Conservation (phyloP, 371 early-diverging fungal species). For the Nosema bombycis region DNA sequence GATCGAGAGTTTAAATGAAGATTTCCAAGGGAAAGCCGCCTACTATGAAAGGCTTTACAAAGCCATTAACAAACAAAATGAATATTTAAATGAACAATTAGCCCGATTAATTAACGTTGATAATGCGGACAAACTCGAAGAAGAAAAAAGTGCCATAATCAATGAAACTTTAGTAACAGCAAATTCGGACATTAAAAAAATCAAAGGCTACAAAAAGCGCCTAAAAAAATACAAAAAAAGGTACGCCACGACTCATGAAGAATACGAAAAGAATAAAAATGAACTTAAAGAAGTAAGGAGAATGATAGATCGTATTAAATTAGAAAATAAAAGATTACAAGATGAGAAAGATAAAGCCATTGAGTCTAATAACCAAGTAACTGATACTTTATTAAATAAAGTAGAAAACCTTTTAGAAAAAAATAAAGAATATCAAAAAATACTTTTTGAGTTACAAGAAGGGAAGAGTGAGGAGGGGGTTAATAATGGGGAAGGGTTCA, state of each 20-base stretch:
- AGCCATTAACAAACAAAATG: conserved; percentile 53
- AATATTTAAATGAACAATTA: conserved; percentile 57
- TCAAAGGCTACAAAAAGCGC: conserved; percentile 12
- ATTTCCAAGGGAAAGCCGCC: conserved; percentile 30
- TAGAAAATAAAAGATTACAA: conserved; percentile 45
- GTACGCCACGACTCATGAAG: conserved; percentile 36
- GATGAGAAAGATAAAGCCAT: conserved; percentile 30
- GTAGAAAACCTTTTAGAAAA: conserved; percentile 32
- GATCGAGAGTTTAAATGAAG: conserved; percentile 31
- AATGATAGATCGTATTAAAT: conserved; percentile 43
- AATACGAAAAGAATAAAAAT: conserved; percentile 46
- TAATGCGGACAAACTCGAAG: conserved; percentile 26
- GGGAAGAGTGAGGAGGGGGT: neutral
- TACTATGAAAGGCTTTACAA: conserved; percentile 60
- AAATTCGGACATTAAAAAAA: conserved; percentile 15
- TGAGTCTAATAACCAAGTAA: conserved; percentile 22
- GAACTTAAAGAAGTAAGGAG: conserved; percentile 49
- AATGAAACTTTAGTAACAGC: neutral
- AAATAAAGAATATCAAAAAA: conserved; percentile 42
- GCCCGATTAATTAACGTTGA: conserved; percentile 39
- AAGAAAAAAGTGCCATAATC: neutral
- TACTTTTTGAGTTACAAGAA: conserved; percentile 26
- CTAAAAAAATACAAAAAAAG: conserved; percentile 38
- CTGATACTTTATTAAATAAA: conserved; percentile 27
- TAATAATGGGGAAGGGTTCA: neutral